These are phyloP conservation scores for Ceratocystis huliohia DNA, from an alignment of 2,329 filamentous ascomycete genomes.

Conservation along the genomic window DNA sequence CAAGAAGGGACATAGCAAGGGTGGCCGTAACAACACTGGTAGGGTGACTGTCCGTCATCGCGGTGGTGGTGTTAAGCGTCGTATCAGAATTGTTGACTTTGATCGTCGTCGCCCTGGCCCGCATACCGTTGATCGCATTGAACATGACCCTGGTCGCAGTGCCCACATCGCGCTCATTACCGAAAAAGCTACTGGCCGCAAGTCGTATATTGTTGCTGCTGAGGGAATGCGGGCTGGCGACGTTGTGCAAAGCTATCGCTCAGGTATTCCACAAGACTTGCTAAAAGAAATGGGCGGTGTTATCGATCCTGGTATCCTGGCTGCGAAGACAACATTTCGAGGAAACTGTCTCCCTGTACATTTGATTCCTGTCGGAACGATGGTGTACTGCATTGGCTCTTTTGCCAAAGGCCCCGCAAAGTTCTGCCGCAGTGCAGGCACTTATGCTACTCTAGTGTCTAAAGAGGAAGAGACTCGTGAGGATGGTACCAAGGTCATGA, in stretches of 20 bases:
- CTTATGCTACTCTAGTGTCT: conserved; percentile 74
- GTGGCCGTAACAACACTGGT: conserved; percentile 80
- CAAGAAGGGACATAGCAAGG: conserved; percentile 85
- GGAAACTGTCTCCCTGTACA: conserved; percentile 92
- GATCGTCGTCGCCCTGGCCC: conserved; percentile 63
- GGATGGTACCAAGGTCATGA: conserved; percentile 48
- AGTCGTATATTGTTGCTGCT: conserved; percentile 89
- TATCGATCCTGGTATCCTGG: conserved; percentile 89
- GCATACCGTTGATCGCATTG: conserved; percentile 83
- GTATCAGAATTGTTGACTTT: conserved; percentile 88
- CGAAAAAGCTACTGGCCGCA: conserved; percentile 56
- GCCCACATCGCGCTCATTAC: conserved; percentile 85
- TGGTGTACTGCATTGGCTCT: conserved; percentile 80
- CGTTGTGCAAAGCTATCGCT: conserved; percentile 78
- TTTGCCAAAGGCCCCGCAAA: conserved; percentile 62
- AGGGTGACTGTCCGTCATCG: conserved; percentile 79
- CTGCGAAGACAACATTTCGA: conserved; percentile 82
- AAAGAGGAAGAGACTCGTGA: conserved; percentile 66
- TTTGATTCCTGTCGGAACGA: conserved; percentile 90
- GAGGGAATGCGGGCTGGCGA: conserved; percentile 90
- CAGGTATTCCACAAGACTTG: conserved; percentile 76
- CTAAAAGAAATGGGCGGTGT: conserved; percentile 84
- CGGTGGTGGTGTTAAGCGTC: conserved; percentile 81
- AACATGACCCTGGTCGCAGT: conserved; percentile 87
- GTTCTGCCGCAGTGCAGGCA: conserved; percentile 90